phyloP scores from a whole-genome alignment of 495 filamentous ascomycete species.

The Lophium mytilinum region DNA sequence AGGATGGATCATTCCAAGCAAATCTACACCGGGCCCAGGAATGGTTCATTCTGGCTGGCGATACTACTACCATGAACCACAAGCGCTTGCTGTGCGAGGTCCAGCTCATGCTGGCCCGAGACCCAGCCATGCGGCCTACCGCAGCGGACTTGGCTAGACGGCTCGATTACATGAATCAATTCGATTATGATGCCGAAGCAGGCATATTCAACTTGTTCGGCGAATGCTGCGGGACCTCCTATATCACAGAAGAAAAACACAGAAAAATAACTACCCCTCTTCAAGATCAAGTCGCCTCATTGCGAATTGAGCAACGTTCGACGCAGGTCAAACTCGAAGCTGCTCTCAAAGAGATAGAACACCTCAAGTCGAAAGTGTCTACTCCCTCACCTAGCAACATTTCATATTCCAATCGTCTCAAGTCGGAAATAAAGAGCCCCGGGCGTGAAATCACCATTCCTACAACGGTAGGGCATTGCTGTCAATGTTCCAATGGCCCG shows the following conservation, averaged over 20 bases:
- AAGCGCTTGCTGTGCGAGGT: not conserved
- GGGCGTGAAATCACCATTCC: too few species aligned
- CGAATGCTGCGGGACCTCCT: not conserved
- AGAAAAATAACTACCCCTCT: not conserved
- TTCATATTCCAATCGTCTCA: too few species aligned
- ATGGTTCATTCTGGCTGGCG: not conserved
- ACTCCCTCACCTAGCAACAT: too few species aligned
- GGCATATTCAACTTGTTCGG: not conserved
- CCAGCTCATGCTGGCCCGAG: not conserved
- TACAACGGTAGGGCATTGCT: too few species aligned
- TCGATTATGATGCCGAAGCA: not conserved
- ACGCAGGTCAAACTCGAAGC: too few species aligned
- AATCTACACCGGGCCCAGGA: not conserved
- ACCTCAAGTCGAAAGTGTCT: too few species aligned
- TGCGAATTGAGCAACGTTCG: not conserved
- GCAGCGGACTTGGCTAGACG: not conserved
- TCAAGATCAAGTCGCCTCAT: not conserved
- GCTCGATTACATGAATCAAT: not conserved
- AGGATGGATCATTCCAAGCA: conserved; percentile 16
- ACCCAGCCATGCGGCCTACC: not conserved
- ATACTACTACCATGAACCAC: not conserved
- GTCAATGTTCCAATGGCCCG: too few species aligned
- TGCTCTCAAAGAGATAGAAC: too few species aligned
- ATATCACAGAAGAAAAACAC: not conserved
- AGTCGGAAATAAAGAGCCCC: too few species aligned